These are phyloP conservation scores for Phialophora expanda DNA, from an alignment of 2,329 filamentous ascomycete species.

Conservation along the genomic window DNA sequence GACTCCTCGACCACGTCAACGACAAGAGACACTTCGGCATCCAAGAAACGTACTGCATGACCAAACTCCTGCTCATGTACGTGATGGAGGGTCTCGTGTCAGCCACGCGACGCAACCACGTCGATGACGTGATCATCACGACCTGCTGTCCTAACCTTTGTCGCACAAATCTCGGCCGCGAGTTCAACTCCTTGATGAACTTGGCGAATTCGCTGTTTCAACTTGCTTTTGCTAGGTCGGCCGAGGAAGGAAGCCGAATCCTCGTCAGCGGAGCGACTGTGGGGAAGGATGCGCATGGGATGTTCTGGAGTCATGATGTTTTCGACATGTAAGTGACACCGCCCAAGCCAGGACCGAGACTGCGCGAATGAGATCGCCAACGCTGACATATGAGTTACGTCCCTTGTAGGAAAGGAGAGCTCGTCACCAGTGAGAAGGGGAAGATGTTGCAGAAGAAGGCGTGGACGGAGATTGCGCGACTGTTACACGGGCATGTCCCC, in stretches of 20 bases:
- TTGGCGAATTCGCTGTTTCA: conserved; percentile 44
- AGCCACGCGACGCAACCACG: conserved; percentile 40
- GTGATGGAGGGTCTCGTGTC: conserved; percentile 47
- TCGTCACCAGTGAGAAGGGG: conserved; percentile 40
- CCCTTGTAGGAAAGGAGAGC: conserved; percentile 23
- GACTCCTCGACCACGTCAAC: conserved; percentile 46
- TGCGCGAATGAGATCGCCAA: not conserved
- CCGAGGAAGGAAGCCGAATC: conserved; percentile 52
- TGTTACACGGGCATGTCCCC: conserved; percentile 36
- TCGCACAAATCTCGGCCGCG: conserved; percentile 48
- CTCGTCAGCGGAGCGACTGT: conserved; percentile 52
- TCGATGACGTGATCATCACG: conserved; percentile 50
- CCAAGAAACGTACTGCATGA: conserved; percentile 47
- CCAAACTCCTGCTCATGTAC: conserved; percentile 51
- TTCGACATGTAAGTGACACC: conserved; percentile 21
- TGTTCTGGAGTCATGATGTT: conserved; percentile 50
- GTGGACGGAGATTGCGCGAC: conserved; percentile 48
- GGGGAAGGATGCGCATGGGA: conserved; percentile 50
- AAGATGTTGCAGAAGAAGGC: conserved; percentile 45
- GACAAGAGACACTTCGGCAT: conserved; percentile 40
- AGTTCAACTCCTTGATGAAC: conserved; percentile 43
- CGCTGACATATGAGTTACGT: not conserved
- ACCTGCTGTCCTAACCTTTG: conserved; percentile 53
- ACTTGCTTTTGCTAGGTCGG: conserved; percentile 49
- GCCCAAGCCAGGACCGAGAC: no score